Conservation (phyloP, 1,139 yeast genomes). For the Candida buenavistaensis region DNA sequence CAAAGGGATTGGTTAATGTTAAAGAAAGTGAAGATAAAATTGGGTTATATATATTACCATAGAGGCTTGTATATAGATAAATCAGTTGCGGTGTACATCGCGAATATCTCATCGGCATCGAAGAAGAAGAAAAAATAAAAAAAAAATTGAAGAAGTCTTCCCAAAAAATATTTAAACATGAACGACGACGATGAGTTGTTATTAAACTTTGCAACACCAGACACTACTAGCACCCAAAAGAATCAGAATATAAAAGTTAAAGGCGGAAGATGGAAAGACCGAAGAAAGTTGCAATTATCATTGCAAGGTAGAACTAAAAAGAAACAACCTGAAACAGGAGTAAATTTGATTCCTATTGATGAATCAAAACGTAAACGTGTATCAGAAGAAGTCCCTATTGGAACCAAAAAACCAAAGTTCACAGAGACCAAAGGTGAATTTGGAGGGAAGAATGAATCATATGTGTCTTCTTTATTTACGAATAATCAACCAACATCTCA, state of each 20-base stretch:
- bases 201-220: constrained; percentile 57
- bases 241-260: constrained; percentile 39
- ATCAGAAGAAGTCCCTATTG: not conserved
- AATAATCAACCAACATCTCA: constrained; percentile 52
- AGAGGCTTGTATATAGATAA: not conserved
- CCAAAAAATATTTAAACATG: too few relatives aligned
- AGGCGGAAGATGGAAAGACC: constrained; percentile 82
- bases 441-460: constrained; percentile 55
- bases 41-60: constrained; percentile 21
- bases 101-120: too few relatives aligned
- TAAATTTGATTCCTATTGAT: constrained; percentile 35
- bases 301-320: constrained; percentile 43
- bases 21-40: constrained; percentile 20
- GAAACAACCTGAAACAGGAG: constrained; percentile 32
- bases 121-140: too few relatives aligned
- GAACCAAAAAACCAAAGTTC: constrained; percentile 27
- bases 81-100: too few relatives aligned
- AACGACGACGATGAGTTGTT: constrained; percentile 63
- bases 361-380: constrained; percentile 14
- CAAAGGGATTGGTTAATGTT: constrained; percentile 30
- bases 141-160: too few relatives aligned
- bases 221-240: constrained; percentile 16
- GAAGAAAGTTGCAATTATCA: constrained; percentile 57
- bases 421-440: constrained; percentile 46
- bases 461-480: constrained; percentile 85